Conservation (phyloP, 2,329 filamentous ascomycete species). For the Xylaria sp. region DNA sequence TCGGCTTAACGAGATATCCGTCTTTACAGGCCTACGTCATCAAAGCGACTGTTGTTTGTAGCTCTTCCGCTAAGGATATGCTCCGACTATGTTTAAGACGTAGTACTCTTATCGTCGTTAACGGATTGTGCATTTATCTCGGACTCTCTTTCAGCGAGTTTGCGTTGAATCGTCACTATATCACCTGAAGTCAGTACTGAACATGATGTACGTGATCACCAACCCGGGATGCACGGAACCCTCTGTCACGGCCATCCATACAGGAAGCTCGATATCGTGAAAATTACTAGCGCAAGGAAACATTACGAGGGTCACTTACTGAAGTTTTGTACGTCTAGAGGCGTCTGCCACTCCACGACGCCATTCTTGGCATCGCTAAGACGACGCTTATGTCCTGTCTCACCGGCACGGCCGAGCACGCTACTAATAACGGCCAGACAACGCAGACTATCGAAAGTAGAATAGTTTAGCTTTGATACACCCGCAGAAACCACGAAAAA, state of each 20-base stretch:
- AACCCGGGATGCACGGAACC: neutral
- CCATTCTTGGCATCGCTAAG: constrained; percentile 71
- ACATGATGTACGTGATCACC: neutral
- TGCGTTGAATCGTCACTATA: constrained; percentile 25
- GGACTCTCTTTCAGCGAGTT: constrained; percentile 39
- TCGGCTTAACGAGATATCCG: neutral
- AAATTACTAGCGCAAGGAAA: neutral
- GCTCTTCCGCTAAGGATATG: neutral
- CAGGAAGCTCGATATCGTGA: neutral
- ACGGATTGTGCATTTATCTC: neutral
- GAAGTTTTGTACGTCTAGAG: constrained; percentile 56
- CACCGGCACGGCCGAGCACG: constrained; percentile 84
- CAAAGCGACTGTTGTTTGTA: neutral
- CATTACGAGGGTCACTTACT: constrained; percentile 43
- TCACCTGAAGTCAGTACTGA: constrained; percentile 6
- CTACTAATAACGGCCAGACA: constrained; percentile 84
- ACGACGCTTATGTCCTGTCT: constrained; percentile 77
- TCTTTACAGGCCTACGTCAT: neutral
- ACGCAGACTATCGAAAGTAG: constrained; percentile 71
- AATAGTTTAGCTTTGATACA: constrained; percentile 11
- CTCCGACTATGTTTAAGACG: neutral
- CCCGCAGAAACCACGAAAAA: neutral
- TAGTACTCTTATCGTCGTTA: neutral
- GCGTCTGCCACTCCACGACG: constrained; percentile 70
- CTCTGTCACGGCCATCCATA: neutral